phyloP scores from a whole-genome alignment of 2,329 filamentous ascomycete species.

The Harringtonia aguacate region DNA sequence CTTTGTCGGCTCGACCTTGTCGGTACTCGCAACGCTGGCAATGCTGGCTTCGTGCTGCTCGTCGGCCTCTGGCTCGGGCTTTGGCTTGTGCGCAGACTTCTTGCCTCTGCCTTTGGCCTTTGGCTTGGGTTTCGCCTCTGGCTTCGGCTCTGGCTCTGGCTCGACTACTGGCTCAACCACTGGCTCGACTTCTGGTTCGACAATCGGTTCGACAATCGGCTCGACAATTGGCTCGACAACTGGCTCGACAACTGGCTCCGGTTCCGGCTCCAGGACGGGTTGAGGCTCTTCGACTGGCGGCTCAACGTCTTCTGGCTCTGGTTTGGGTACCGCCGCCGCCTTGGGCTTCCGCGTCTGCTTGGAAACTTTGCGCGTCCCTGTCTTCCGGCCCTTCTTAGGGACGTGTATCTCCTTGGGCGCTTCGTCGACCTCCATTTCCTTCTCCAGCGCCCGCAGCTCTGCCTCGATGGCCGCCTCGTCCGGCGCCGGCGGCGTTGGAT shows the following conservation, averaged over 20 bases:
- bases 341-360: conserved; percentile 41
- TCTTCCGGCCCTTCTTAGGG: conserved; percentile 45
- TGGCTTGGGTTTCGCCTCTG: conserved; percentile 2
- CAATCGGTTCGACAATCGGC: not conserved
- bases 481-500: conserved; percentile 31
- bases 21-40: conserved; percentile 12
- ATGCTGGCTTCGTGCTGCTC: conserved; percentile 16
- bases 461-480: conserved; percentile 39
- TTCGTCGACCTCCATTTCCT: conserved; percentile 30
- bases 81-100: conserved; percentile 3
- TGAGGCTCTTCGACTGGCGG: conserved; percentile 7
- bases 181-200: conserved; percentile 4
- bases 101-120: conserved; percentile 5
- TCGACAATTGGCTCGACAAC: not conserved
- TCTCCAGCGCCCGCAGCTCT: conserved; percentile 37
- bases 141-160: conserved; percentile 1
- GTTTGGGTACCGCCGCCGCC: conserved; percentile 12
- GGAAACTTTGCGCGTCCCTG: conserved; percentile 37
- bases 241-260: not conserved
- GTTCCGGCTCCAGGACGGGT: conserved; percentile 3
- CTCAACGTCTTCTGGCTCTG: conserved; percentile 6
- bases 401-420: conserved; percentile 24
- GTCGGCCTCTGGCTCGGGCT: conserved; percentile 3
- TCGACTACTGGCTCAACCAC: conserved; percentile 1
- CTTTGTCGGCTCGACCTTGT: conserved; percentile 11